Conservation (phyloP, 306 rosid genomes). For the Sophora flavescens region DNA sequence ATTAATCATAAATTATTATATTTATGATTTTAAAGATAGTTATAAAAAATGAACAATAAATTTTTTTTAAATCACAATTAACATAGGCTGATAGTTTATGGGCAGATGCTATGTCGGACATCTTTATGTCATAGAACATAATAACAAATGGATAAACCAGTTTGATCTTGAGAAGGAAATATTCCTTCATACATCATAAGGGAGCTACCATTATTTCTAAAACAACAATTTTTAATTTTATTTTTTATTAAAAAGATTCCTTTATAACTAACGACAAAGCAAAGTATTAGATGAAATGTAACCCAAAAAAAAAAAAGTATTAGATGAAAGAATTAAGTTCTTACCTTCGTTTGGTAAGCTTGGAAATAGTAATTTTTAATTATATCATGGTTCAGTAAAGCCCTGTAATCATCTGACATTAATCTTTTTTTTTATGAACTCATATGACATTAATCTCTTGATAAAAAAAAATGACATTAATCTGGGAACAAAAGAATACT, state of each 20-base stretch:
- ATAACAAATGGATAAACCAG: constrained; percentile 4
- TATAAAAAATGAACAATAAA: no score
- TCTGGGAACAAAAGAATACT: neutral
- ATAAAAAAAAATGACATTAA: no score
- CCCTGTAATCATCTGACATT: neutral
- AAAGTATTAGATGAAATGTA: constrained; percentile 16
- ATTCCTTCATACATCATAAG: constrained; percentile 15
- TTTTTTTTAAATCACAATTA: no score
- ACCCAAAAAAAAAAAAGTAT: no score
- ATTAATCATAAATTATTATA: no score
- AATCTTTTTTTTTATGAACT: neutral
- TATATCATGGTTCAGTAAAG: neutral
- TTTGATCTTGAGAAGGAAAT: constrained; percentile 31
- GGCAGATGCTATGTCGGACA: neutral
- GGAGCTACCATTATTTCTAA: constrained; percentile 17
- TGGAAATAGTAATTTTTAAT: constrained; percentile 3
- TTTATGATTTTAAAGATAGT: no score
- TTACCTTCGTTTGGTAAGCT: constrained; percentile 24
- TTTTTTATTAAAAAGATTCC: neutral
- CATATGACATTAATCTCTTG: no score
- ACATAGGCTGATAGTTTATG: no score
- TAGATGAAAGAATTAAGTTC: constrained; percentile 23
- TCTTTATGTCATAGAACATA: neutral
- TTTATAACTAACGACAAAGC: constrained; percentile 22
- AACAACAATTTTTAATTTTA: neutral